Evolutionary conservation across 140 eudicot species (phyloP), one percentile per base, ranked within the genome.

Genomic region (Stevia rebaudiana): DNA sequence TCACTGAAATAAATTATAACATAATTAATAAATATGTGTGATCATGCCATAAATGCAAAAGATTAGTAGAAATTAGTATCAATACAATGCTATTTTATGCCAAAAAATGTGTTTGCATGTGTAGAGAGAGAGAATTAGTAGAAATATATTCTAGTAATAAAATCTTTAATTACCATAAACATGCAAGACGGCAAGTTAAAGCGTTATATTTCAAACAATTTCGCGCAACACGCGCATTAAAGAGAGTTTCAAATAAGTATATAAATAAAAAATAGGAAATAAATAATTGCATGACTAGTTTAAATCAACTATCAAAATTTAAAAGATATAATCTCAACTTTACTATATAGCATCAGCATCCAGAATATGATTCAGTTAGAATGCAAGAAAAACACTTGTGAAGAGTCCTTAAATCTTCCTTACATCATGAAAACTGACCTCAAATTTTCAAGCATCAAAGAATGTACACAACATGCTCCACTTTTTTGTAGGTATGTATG

Each of bases 1-100:
- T 94, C 79, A 94, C 99, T 94, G 94, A 49, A 60, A 64, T 21
- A 65, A 61, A 75, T 49, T 75, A 11, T 53, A 22, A 8, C 30
- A 15, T 25, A 19, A 74, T 37, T 47, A 28, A 16, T 17, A 17
- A 66, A 58, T 55, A 48, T 8, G 30, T 57, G 64, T 47, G 52
- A 58, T 49, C 65, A 68, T 41, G 65, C 25, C 63, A 47, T 60
- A 40, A 67, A 37, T 60, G 58, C 63, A 61, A 50, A 59, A 59
- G 63, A 28, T 65, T n/a, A n/a, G n/a, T n/a, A n/a, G n/a, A n/a
- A 24, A 53, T 24, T 37, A 24, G 60, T 11, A 42, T 55, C 35
- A 28, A 56, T 55, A 42, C 21, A 68, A 55, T 12, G 37, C 15
- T 17, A 28, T 12, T 69, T 37, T 28, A n/a, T 19, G 54, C 24